Evolutionary conservation across 768 basidiomycete genomes (phyloP), one percentile per base, ranked within the genome.

Genomic region (Pisolithus sp.): DNA sequence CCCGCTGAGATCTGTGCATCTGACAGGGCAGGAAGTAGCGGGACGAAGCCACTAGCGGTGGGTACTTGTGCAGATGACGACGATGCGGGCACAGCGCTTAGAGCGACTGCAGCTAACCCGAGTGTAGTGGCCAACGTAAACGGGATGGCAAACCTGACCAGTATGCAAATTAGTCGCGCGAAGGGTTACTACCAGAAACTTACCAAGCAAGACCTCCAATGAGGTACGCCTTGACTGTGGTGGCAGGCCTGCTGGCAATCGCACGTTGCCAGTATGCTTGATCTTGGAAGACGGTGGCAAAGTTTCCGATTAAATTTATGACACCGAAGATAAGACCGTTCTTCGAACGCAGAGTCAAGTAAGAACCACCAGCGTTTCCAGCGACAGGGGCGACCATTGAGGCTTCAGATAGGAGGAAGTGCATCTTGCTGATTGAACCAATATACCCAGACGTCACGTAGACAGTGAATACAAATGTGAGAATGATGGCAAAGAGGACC

Each of bases 261-360:
- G 93, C 93, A 12, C 91, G 79, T 62, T 93, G 90, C 85, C 89
- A 95, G 68, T 95, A 97, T 0, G 89, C 85, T 61, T 89, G 84
- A 53, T 80, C 78, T 59, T 79, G 75, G 60, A 80, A 79, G 4
- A 83, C 80, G 9, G 76, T 80, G 23, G 78, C 75, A 58, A 91
- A 92, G 66, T 93, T 92, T 2, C 92, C 90, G 50, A 89, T 82
- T 57, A 91, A 79, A 65, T 93, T 93, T 68, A 94, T 86, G 17
- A 93, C 82, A 18, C 92, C 84, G 53, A 93, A 92, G 50, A 90
- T 84, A 17, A 92, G 66, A 4, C 88, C 89, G 45, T 82, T 77
- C 65, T 80, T 76, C n/a, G 83, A 86, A 28, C 85, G 75, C 72
- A 92, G 85, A 9, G 89, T 89, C 26, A 90, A 68, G 66, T 95